Evolutionary conservation across 495 filamentous ascomycete genomes (phyloP).

Genomic region (Penicillium turbatum): DNA sequence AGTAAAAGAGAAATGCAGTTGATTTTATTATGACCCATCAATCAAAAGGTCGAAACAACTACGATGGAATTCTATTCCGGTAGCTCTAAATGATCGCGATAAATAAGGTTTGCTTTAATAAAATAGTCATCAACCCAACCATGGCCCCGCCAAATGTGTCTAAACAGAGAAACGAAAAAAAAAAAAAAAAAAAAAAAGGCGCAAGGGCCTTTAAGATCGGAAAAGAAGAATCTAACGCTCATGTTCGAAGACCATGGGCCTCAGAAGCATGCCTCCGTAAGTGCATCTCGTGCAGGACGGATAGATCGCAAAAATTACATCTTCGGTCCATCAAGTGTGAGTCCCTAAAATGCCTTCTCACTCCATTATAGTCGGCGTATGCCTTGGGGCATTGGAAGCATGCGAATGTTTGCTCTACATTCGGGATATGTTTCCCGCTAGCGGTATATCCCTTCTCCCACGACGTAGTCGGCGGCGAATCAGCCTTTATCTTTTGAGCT

Average conservation of each 20-base stretch:
- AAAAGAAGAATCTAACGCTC: slow-evolving; percentile 12
- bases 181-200: slow-evolving; percentile 7
- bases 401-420: slow-evolving; percentile 8
- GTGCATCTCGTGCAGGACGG: slow-evolving; percentile 14
- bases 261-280: slow-evolving; percentile 12
- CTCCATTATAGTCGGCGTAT: slow-evolving; percentile 15
- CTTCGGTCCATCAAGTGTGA: slow-evolving; percentile 14
- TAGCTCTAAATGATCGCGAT: slow-evolving; percentile 8
- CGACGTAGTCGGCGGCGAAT: slow-evolving; percentile 9
- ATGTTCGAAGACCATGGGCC: slow-evolving; percentile 14
- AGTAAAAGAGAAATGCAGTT: slow-evolving; percentile 11
- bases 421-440: slow-evolving; percentile 10
- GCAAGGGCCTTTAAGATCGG: slow-evolving; percentile 11
- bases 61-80: slow-evolving; percentile 2
- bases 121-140: slow-evolving; percentile 14
- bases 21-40: slow-evolving; percentile 11
- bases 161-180: slow-evolving; percentile 5
- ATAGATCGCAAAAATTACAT: slow-evolving; percentile 16
- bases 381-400: slow-evolving; percentile 20
- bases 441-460: slow-evolving; percentile 6
- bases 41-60: slow-evolving; percentile 12
- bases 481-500: slow-evolving; percentile 15
- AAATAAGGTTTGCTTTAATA: slow-evolving; percentile 9
- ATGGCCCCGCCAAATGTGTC: slow-evolving; percentile 6
- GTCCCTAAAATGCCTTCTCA: slow-evolving; percentile 14